phyloP scores from a whole-genome alignment of 768 basidiomycete genomes.

The Lactifluus volemus region DNA sequence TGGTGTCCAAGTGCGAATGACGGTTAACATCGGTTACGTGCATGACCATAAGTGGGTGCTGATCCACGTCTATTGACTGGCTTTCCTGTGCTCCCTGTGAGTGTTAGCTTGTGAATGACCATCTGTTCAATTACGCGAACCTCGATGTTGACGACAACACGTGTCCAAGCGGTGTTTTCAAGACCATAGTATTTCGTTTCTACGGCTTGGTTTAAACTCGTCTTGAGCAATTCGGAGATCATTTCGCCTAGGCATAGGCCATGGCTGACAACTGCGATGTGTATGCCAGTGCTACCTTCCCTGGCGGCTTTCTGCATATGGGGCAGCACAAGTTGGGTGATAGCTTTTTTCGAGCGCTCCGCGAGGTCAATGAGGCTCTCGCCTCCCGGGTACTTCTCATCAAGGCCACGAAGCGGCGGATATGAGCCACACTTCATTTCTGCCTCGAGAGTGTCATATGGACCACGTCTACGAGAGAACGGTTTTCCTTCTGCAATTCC shows the following conservation, averaged over 20 bases:
- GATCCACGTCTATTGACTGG: constrained; percentile 23
- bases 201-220: constrained; percentile 29
- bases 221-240: constrained; percentile 40
- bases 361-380: constrained; percentile 61
- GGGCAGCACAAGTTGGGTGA: constrained; percentile 47
- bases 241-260: constrained; percentile 55
- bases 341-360: constrained; percentile 40
- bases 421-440: constrained; percentile 47
- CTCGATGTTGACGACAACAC: constrained; percentile 40
- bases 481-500: constrained; percentile 61
- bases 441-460: constrained; percentile 28
- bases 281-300: constrained; percentile 33
- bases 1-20: constrained; percentile 43
- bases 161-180: constrained; percentile 64
- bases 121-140: constrained; percentile 25
- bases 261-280: constrained; percentile 67
- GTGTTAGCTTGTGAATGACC: not conserved
- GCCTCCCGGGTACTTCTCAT: constrained; percentile 57
- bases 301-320: constrained; percentile 39
- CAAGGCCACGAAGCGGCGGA: constrained; percentile 38
- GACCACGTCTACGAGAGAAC: constrained; percentile 28
- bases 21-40: constrained; percentile 44
- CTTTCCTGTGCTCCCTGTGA: constrained; percentile 25
- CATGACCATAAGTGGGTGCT: constrained; percentile 32
- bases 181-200: constrained; percentile 41